phyloP scores from a whole-genome alignment of 192 early-diverging fungal species.

The Chytriomyces sp. region DNA sequence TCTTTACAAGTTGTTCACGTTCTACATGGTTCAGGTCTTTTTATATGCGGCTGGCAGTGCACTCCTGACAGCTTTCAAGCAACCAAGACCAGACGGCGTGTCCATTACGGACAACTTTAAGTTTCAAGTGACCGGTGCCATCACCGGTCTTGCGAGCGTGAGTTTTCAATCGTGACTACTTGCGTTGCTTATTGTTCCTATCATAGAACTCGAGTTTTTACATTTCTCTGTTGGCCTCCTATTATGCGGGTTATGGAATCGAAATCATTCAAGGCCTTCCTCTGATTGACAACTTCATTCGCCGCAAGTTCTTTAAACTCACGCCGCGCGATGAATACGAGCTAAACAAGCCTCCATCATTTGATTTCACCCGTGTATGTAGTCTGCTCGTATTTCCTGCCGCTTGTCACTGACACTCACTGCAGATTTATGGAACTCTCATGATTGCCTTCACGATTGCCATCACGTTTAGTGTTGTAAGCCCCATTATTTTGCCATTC shows the following conservation, averaged over 20 bases:
- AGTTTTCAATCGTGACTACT: neutral
- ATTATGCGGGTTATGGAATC: conserved; percentile 36
- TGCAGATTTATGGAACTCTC: conserved; percentile 39
- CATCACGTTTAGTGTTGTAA: conserved; percentile 39
- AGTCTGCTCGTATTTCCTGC: neutral
- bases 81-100: neutral
- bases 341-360: conserved; percentile 39
- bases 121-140: conserved; percentile 17
- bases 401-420: neutral
- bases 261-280: conserved; percentile 52
- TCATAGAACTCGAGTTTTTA: conserved; percentile 41
- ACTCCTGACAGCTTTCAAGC: conserved; percentile 17
- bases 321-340: conserved; percentile 49
- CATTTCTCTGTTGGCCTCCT: conserved; percentile 36
- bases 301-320: conserved; percentile 36
- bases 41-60: conserved; percentile 18
- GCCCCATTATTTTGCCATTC: conserved; percentile 48
- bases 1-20: conserved; percentile 49
- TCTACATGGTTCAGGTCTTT: conserved; percentile 35
- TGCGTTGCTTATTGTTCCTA: neutral
- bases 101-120: conserved; percentile 31
- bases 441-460: conserved; percentile 43
- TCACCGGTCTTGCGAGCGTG: conserved; percentile 25
- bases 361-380: conserved; percentile 38
- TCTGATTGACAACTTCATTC: conserved; percentile 39